Evolutionary conservation across 202 grass and related monocot genomes (phyloP), one percentile per base, ranked within the genome.

Genomic region (Sporobolus alterniflorus): DNA sequence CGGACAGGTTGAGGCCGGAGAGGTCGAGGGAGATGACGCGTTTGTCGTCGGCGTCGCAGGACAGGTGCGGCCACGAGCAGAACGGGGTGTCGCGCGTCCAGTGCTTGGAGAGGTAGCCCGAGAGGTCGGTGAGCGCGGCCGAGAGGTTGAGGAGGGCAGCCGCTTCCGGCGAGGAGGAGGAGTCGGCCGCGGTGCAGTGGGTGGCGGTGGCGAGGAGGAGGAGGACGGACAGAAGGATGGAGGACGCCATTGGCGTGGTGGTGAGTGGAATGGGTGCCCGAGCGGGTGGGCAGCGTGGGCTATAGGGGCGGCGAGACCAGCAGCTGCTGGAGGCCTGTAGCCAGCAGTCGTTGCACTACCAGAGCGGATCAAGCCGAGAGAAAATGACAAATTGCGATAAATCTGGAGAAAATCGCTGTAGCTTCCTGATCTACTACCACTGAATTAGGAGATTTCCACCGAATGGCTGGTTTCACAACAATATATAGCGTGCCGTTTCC

Each of bases 1-100:
- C 92, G 39, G 95, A 95, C 20, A 98, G 82, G 39, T 95, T 98
- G 68, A 94, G 95, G 17, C 71, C 84, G 60, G 95, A 93, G 26
- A 98, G 80, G 86, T 98, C 88, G 34, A 98, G 84, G 4, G 92
- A 85, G 62, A 85, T 4, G 44, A 94, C 81, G 44, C 57, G 76
- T 3, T 43, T 41, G 41, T 42, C 81, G 39, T 76, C 74, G 44
- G 73, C 74, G 50, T 90, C 81, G 63, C 88, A 89, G 78, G 89
- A 89, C 60, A 89, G 64, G 70, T 83, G 82, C 73, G 76, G 82
- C 82, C 90, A 94, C 33, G 81, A 82, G 85, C 92, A 90, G 74
- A 87, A 32, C 32, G 90, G 75, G 30, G 90, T 77, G 63, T 70
- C 63, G n/a, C 69, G 50, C 69, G 85, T 85, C 94, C 94, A 97